phyloP scores from a whole-genome alignment of 2,329 filamentous ascomycete genomes.

The Pseudogymnoascus pannorum region DNA sequence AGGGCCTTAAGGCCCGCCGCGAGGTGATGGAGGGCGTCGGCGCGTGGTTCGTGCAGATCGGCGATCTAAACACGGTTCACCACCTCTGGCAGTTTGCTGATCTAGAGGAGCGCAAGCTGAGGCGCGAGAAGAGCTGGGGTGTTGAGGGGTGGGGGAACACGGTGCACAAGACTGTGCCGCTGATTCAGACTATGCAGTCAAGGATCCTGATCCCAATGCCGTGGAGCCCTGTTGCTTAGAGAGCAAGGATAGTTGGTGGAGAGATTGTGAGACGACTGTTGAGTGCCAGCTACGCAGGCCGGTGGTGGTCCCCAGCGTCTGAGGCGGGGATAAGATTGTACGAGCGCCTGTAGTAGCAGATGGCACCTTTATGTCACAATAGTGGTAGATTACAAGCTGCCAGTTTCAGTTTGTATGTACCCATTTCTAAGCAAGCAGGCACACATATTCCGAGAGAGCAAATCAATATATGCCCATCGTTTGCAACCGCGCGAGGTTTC shows the following conservation, averaged over 20 bases:
- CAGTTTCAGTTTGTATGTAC: conserved; percentile 2
- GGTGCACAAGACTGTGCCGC: conserved; percentile 94
- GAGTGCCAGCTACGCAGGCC: conserved; percentile 1
- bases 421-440: conserved; percentile 2
- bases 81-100: conserved; percentile 99
- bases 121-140: conserved; percentile 91
- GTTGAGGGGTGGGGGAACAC: conserved; percentile 95
- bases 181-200: conserved; percentile 96
- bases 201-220: conserved; percentile 88
- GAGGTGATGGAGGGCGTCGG: conserved; percentile 99
- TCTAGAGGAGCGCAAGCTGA: conserved; percentile 82
- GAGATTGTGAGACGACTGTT: conserved; percentile 11
- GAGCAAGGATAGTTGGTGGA: background rate
- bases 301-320: background rate
- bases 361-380: conserved; percentile 4
- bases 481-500: background rate
- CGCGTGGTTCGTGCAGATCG: conserved; percentile 98
- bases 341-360: background rate
- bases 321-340: background rate
- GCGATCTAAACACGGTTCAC: conserved; percentile 94
- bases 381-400: conserved; percentile 1
- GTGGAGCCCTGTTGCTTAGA: conserved; percentile 83
- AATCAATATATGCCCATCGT: background rate
- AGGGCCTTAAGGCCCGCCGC: conserved; percentile 79
- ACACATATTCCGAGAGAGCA: background rate